A percentile compares a stretch with the other conserved stretches of the same genome.
These are phyloP conservation scores for Vickermania spadyakhi DNA, from an alignment of 208 protist species.

Conservation along the genomic window DNA sequence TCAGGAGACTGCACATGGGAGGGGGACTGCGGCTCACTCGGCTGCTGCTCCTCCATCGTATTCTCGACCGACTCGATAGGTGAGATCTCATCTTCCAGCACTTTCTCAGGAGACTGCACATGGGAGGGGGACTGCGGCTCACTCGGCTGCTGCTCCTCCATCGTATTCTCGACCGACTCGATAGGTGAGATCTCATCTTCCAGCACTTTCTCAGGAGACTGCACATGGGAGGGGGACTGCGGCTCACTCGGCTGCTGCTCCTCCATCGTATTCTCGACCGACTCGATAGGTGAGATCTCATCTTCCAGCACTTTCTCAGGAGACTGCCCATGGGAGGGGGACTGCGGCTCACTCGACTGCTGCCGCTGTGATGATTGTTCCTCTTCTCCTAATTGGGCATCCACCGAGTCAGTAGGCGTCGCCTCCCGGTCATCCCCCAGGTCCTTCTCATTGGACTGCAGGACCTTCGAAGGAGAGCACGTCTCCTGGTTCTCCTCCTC, in stretches of 20 bases:
- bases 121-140: not conserved
- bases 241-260: not conserved
- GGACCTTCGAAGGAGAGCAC: too few relatives aligned
- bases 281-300: too few relatives aligned
- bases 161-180: too few relatives aligned
- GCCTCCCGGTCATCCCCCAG: too few relatives aligned
- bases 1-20: not conserved
- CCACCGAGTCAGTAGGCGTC: too few relatives aligned
- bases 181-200: too few relatives aligned
- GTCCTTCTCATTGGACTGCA: too few relatives aligned
- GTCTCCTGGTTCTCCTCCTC: too few relatives aligned
- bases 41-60: not conserved
- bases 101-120: not conserved
- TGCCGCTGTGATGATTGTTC: too few relatives aligned
- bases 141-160: too few relatives aligned
- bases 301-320: not conserved
- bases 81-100: not conserved
- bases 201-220: not conserved
- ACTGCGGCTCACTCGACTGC: not conserved
- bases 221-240: conserved; percentile 3
- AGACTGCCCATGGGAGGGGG: not conserved
- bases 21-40: not conserved
- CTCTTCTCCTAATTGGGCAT: too few relatives aligned
- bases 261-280: too few relatives aligned
- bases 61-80: not conserved